phyloP scores from a whole-genome alignment of 192 early-diverging fungal species.

The Linnemannia zychae region DNA sequence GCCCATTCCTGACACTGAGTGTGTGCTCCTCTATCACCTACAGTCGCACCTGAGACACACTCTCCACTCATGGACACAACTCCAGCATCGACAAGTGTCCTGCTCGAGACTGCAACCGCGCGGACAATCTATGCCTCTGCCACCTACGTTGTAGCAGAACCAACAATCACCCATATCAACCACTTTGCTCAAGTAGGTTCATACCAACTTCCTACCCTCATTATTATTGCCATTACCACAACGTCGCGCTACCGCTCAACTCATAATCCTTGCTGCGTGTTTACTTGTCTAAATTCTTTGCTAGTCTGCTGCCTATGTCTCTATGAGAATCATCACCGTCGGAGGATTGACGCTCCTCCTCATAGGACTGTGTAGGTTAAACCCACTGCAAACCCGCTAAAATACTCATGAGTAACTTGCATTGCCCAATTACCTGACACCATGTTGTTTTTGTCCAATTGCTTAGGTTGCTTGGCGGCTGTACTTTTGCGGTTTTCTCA shows the following conservation, averaged over 20 bases:
- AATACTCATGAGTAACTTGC: too few relatives aligned
- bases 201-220: neutral
- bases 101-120: neutral
- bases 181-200: neutral
- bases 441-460: neutral
- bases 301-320: slow-evolving; percentile 26
- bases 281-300: too few relatives aligned
- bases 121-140: slow-evolving; percentile 13
- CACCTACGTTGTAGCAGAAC: slow-evolving; percentile 22
- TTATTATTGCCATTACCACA: neutral
- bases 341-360: slow-evolving; percentile 33
- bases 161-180: slow-evolving; percentile 18
- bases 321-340: slow-evolving; percentile 23
- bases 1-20: too few relatives aligned
- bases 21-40: neutral
- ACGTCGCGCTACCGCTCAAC: neutral
- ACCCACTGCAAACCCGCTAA: neutral
- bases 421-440: neutral
- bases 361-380: slow-evolving; percentile 24
- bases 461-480: slow-evolving; percentile 28
- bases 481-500: slow-evolving; percentile 18
- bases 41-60: neutral
- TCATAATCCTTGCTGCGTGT: neutral
- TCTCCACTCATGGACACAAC: neutral
- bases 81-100: neutral